Conservation (phyloP, 1,139 yeast genomes). For the Kodamaea fungicola region DNA sequence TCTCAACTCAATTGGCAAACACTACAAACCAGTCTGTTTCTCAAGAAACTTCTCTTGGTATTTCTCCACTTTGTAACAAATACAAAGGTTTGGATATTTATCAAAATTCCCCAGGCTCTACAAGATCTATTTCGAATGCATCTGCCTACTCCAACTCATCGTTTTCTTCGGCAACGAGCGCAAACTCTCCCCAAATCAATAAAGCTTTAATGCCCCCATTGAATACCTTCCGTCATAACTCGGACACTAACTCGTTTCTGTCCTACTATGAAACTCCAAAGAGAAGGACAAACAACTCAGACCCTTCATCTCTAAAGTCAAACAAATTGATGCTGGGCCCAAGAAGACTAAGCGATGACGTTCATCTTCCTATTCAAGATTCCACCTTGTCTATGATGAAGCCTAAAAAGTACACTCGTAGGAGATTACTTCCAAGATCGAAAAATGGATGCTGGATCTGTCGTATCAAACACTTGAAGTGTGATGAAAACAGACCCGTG, state of each 20-base stretch:
- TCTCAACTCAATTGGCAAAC: constrained; percentile 16
- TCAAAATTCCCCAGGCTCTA: constrained; percentile 13
- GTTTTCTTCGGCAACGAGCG: constrained; percentile 7
- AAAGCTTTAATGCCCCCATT: constrained; percentile 19
- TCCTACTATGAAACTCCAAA: constrained; percentile 16
- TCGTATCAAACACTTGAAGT: constrained; percentile 47
- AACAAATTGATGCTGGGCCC: constrained; percentile 5
- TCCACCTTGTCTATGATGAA: constrained; percentile 4
- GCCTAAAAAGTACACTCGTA: constrained; percentile 39
- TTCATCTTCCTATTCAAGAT: neutral
- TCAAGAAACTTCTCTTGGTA: constrained; percentile 12
- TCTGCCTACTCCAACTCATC: constrained; percentile 12
- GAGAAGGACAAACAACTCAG: constrained; percentile 17
- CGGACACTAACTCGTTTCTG: constrained; percentile 18
- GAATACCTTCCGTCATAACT: constrained; percentile 27
- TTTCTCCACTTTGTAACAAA: constrained; percentile 20
- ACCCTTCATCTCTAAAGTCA: constrained; percentile 14
- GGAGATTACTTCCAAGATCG: constrained; percentile 41
- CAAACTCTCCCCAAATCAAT: constrained; percentile 5
- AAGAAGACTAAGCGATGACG: neutral
- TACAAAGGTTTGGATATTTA: constrained; percentile 19
- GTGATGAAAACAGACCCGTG: constrained; percentile 40
- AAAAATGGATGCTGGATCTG: constrained; percentile 51
- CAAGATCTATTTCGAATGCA: constrained; percentile 13
- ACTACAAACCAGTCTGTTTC: constrained; percentile 11